Percentiles rank a stretch among this genome's conserved stretches.
phyloP scores from a whole-genome alignment of 2,329 filamentous ascomycete species.

The Colletotrichum sp. region DNA sequence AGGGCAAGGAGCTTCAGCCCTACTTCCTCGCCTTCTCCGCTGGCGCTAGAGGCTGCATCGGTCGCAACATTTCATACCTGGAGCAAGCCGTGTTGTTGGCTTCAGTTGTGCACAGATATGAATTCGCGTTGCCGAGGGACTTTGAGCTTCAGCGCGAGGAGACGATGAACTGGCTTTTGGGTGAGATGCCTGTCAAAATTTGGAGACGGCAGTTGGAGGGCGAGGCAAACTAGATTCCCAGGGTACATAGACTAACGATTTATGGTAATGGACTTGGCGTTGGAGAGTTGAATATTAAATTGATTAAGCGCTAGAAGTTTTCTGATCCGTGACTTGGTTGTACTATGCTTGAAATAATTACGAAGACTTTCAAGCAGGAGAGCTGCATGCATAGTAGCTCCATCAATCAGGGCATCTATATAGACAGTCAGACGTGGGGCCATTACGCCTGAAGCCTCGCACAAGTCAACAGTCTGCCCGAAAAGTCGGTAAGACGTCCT shows the following conservation, averaged over 20 bases:
- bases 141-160: conserved; percentile 9
- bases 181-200: conserved; percentile 11
- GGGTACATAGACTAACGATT: neutral
- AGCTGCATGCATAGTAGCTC: neutral
- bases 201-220: conserved; percentile 7
- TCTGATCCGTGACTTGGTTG: neutral
- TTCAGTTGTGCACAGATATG: conserved; percentile 45
- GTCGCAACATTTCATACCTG: conserved; percentile 42
- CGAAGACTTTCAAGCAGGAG: neutral
- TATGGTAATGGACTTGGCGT: neutral
- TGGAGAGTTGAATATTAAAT: neutral
- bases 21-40: conserved; percentile 42
- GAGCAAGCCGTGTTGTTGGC: conserved; percentile 51
- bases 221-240: neutral
- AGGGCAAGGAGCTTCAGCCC: conserved; percentile 40
- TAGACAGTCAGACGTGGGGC: too few species aligned
- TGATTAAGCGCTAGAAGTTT: neutral
- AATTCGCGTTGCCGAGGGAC: conserved; percentile 35
- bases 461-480: neutral
- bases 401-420: neutral
- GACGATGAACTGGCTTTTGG: conserved; percentile 15
- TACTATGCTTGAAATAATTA: neutral
- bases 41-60: conserved; percentile 27
- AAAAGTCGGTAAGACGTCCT: rapidly evolving
- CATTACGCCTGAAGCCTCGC: too few species aligned